Conservation (phyloP, 2,329 filamentous ascomycete species). For the Pseudopithomyces chartarum region DNA sequence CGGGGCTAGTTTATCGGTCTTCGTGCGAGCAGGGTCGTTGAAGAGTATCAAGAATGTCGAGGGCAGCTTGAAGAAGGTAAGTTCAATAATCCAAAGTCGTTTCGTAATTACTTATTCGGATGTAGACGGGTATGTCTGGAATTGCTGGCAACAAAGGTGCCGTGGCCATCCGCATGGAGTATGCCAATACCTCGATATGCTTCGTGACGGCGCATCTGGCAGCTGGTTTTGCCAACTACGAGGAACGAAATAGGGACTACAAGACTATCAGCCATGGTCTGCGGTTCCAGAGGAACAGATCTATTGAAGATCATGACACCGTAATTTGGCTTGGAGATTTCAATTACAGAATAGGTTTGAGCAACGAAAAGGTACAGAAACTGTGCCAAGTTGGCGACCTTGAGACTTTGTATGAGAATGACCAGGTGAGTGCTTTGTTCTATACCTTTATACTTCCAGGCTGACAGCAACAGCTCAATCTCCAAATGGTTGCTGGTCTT, state of each 20-base stretch:
- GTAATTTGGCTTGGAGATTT: slow-evolving; percentile 95
- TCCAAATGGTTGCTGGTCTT: slow-evolving; percentile 93
- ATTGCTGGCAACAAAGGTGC: slow-evolving; percentile 99
- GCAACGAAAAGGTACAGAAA: slow-evolving; percentile 75
- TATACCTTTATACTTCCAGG: slow-evolving; percentile 1
- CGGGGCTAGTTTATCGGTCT: slow-evolving; percentile 89
- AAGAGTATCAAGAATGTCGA: slow-evolving; percentile 93
- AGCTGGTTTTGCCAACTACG: slow-evolving; percentile 94
- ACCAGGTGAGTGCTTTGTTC: slow-evolving; percentile 66
- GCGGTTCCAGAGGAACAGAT: slow-evolving; percentile 85
- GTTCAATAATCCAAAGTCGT: slow-evolving; percentile 4
- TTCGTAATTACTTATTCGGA: slow-evolving; percentile 17
- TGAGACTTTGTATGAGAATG: slow-evolving; percentile 83
- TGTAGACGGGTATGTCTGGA: slow-evolving; percentile 82
- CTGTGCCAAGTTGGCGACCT: slow-evolving; percentile 75
- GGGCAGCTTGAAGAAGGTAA: slow-evolving; percentile 85
- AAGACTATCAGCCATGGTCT: slow-evolving; percentile 84
- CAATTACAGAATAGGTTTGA: slow-evolving; percentile 93
- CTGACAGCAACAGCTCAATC: slow-evolving; percentile 68
- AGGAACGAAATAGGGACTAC: slow-evolving; percentile 94
- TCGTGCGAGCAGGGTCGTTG: slow-evolving; percentile 79
- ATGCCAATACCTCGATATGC: slow-evolving; percentile 88
- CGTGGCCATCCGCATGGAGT: slow-evolving; percentile 94
- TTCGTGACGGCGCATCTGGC: slow-evolving; percentile 97
- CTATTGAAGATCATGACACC: slow-evolving; percentile 89